Evolutionary conservation across 345 rosid species (phyloP).

Genomic region (Boechera stricta): DNA sequence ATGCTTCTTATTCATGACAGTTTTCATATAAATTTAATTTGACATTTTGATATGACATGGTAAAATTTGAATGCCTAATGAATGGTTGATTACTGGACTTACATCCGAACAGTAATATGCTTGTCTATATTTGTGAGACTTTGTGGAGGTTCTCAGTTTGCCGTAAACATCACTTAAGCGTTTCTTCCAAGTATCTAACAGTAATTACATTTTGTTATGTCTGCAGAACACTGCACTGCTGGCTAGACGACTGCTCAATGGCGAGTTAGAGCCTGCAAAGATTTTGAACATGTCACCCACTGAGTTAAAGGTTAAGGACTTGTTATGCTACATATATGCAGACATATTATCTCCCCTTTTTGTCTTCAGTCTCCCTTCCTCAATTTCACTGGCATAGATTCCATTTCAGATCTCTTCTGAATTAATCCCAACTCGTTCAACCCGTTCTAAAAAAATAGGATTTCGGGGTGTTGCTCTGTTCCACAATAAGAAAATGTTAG

Average conservation of each 20-base stretch:
- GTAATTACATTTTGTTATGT: constrained; percentile 11
- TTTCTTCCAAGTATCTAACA: not conserved
- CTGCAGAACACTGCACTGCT: constrained; percentile 63
- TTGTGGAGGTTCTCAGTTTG: constrained; percentile 8
- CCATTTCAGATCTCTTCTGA: not conserved
- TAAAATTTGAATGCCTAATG: constrained; percentile 15
- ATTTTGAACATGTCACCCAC: constrained; percentile 87
- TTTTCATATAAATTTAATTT: constrained; percentile 13
- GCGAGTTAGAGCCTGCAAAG: constrained; percentile 82
- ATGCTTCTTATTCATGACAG: constrained; percentile 12
- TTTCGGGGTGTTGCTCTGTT: not conserved
- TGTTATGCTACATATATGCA: not conserved
- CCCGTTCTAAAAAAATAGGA: too few species aligned
- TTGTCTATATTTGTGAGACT: constrained; percentile 6
- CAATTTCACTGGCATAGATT: not conserved
- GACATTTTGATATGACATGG: constrained; percentile 14
- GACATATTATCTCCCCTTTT: constrained; percentile 15
- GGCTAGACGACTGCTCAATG: constrained; percentile 76
- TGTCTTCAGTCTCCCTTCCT: not conserved
- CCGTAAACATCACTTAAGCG: not conserved
- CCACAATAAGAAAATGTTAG: not conserved
- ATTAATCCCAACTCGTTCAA: not conserved
- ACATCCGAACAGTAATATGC: not conserved
- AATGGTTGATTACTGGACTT: constrained; percentile 13
- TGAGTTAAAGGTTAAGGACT: constrained; percentile 73